phyloP scores from a whole-genome alignment of 1,139 yeast genomes.

The Debaryomyces coudertii region DNA sequence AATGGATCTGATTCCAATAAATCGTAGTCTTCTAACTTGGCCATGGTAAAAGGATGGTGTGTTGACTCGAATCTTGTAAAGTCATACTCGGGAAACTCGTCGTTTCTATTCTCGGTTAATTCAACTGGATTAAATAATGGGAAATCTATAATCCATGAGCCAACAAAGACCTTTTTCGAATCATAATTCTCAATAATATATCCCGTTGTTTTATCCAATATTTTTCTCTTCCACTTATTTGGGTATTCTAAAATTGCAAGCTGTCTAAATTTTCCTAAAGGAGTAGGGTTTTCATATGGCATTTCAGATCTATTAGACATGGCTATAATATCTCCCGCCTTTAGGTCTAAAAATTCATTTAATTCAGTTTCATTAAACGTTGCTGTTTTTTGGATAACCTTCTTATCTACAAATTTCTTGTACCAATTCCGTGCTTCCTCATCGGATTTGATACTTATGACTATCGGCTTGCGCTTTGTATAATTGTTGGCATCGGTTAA shows the following conservation, averaged over 20 bases:
- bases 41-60: conserved; percentile 98
- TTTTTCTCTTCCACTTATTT: conserved; percentile 50
- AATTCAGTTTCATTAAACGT: conserved; percentile 28
- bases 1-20: conserved; percentile 58
- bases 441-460: conserved; percentile 50
- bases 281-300: conserved; percentile 92
- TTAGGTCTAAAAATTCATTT: conserved; percentile 38
- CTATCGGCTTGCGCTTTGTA: conserved; percentile 60
- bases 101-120: conserved; percentile 34
- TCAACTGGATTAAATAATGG: conserved; percentile 86
- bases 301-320: conserved; percentile 67
- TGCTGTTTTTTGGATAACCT: conserved; percentile 23
- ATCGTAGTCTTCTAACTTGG: conserved; percentile 67
- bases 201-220: conserved; percentile 23
- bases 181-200: conserved; percentile 21
- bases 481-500: conserved; percentile 51
- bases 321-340: conserved; percentile 75
- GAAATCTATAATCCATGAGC: conserved; percentile 85
- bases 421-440: conserved; percentile 49
- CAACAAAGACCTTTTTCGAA: conserved; percentile 51
- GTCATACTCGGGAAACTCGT: conserved; percentile 65
- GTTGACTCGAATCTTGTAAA: conserved; percentile 60
- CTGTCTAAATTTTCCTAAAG: conserved; percentile 85
- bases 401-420: conserved; percentile 33
- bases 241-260: conserved; percentile 62